Base-by-base conservation (phyloP, 140 eudicot genomes). In the Ambrosia hybrid region DNA sequence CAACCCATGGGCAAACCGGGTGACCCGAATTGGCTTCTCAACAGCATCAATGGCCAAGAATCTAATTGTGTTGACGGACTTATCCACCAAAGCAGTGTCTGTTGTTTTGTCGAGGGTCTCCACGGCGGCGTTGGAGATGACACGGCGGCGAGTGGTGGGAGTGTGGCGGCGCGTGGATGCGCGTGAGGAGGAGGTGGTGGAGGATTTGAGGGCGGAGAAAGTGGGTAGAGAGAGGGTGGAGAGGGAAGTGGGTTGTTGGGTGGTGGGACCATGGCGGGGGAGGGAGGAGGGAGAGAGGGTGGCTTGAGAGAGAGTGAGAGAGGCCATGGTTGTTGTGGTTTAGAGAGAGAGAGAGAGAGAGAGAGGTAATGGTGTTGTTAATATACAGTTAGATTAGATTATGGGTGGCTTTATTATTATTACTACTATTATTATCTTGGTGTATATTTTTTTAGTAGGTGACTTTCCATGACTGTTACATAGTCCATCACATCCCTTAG, bases 1-100 rank as follows among this genome's bases (percentile, higher is more conserved):
- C 98, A 92, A 3, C 98, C 96, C 96, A 92, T 92, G 78, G 98
- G 98, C 62, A 92, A 52, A 73, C 98, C 62, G 96, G 98, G 69
- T 92, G 98, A 53, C 98, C 98, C 73, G 96, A 92, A 64, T 92
- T 92, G 6, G 98, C 98, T 92, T 93, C 80, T 89, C 98, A 12
- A 93, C 98, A 7, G 98, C 92, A 78, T 89, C 98, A 57, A 93
- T 85, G 1, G 98, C 93, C 86, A 93, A 46, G 81, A 93, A 93
- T 45, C 97, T 78, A 16, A 93, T 93, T 0, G 98, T 81, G 80
- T 92, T 92, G 73, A 92, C 81, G 9, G 96, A 89, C 60, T 86
- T 85, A 14, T 89, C 96, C 51, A 92, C 86, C 66, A 92, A 61
- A 3, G 85, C 72, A 0, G 81, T 76, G 13, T 85, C 95, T 21